Base-by-base conservation (phyloP, 23 red algal species). In the Gracilaria domingensis region DNA sequence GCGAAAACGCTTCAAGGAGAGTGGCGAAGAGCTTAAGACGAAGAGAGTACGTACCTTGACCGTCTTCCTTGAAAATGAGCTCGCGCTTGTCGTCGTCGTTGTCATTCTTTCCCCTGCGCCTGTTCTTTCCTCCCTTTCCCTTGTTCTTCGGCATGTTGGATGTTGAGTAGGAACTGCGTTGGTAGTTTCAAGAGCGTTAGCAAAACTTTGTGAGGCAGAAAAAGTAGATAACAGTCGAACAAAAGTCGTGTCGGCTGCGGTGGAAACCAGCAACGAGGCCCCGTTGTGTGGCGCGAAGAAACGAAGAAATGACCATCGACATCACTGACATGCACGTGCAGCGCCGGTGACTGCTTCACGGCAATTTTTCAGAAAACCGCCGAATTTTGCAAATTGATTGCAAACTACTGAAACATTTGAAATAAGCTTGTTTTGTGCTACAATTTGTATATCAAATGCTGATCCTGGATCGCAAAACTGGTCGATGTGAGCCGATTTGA, bases 111-210 rank as follows among this genome's bases (percentile, higher is more conserved):
- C 97, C 97, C 62, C 97, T 76, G 26, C 97, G 79, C 53, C 97
- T 93, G 82, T 99, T 99, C 91, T 99, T 99, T 40, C 97, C 97
- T 65, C 97, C 97, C 83, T 99, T 99, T 71, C 97, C 97, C 91
- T 96, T 99, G 51, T 96, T 99, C 91, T 96, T 96, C 81, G 92
- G 87, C 97, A 99, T 98, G 42, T 24, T 77, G 72, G 39, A n/a
- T n/a, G 11, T 23, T 69, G 28, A 37, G 38, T 37, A 16, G 1
- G 17, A 55, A 20, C 8, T 18, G 13, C 17, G 11, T 55, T 55
- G 9, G 51, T 18, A 2, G 51, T 7, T 55, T 20, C 11, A 55
- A 55, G 18, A 55, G 51, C 17, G 8, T 55, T 55, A 7, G 51
- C 14, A 20, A 55, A 55, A 16, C n/a, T 55, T 18, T 45, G 4